Conservation (phyloP, 2,329 filamentous ascomycete genomes). For the Tolypocladium guangdongense region DNA sequence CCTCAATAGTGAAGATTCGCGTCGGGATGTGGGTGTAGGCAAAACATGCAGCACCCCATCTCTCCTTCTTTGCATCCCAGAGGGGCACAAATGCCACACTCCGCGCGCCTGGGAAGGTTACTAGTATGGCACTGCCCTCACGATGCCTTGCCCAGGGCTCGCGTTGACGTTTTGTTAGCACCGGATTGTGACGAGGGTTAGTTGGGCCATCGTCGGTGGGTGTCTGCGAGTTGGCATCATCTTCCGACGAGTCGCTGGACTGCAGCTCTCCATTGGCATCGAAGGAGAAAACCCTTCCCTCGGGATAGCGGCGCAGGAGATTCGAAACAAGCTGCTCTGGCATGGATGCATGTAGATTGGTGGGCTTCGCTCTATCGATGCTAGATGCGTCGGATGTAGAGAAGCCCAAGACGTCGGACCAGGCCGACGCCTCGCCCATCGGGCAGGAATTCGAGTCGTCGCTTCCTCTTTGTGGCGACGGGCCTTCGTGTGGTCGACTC, state of each 20-base stretch:
- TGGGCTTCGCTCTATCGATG: slow-evolving; percentile 15
- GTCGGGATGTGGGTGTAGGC: slow-evolving; percentile 33
- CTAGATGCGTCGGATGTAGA: slow-evolving; percentile 23
- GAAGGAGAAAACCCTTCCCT: slow-evolving; percentile 35
- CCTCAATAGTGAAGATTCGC: slow-evolving; percentile 31
- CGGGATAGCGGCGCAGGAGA: slow-evolving; percentile 32
- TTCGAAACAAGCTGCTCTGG: slow-evolving; percentile 27
- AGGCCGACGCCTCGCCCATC: slow-evolving; percentile 1
- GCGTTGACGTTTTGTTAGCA: neutral
- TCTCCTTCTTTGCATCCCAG: slow-evolving; percentile 32
- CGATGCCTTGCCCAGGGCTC: slow-evolving; percentile 5
- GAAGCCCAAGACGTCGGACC: slow-evolving; percentile 26
- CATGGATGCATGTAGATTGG: slow-evolving; percentile 12
- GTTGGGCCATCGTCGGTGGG: neutral
- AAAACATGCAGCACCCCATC: slow-evolving; percentile 39
- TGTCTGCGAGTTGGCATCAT: slow-evolving; percentile 7
- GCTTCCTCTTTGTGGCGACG: slow-evolving; percentile 10
- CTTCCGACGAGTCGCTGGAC: slow-evolving; percentile 16
- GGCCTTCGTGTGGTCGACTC: slow-evolving; percentile 10
- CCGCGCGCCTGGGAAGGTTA: slow-evolving; percentile 29
- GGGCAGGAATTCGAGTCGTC: slow-evolving; percentile 7
- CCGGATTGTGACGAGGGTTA: too few species aligned
- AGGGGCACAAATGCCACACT: slow-evolving; percentile 36
- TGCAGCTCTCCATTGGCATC: slow-evolving; percentile 25
- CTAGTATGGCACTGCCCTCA: slow-evolving; percentile 15